Base-by-base conservation (phyloP, 73 alveolate species). In the Paramecium sexaurelia region DNA sequence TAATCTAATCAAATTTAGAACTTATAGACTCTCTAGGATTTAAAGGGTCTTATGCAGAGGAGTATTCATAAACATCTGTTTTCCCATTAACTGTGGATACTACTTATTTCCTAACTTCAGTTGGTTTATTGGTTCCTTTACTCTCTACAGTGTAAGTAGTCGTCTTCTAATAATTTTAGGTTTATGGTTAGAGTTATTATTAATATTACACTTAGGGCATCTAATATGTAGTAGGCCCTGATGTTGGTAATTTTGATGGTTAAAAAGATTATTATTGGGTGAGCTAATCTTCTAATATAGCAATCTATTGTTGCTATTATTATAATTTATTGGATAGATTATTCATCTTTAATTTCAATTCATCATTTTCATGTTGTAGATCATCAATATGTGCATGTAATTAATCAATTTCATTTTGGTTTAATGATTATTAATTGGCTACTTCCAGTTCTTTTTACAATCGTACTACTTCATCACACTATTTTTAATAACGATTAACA, bases 391-490 rank as follows among this genome's bases (percentile, higher is more conserved):
- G 83, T 22, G 19, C 26, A 32, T 61, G 83, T 19, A 29, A 61
- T 61, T 61, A 32, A 29, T 61, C 83, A 10, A 61, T 61, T 29
- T 61, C 83, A 11, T 61, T 32, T 10, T 17, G 13, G 26, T 61
- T 26, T 6, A 7, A 1, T 22, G 41, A 7, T 0, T 61, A 61
- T 26, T 61, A 20, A 61, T 61, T 61, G 20, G 39, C 24, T 61
- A 10, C 7, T 32, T 61, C 83, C 1, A 61, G 43, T 61, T 61
- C 83, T 32, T 61, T 61, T 24, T 61, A 32, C 43, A 61, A 61
- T 61, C 83, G 20, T 61, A 61, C 83, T 61, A 61, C 83, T 61
- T 61, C 83, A 26, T 32, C 83, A 24, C 83, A 61, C 17, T 61
- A 24, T 61, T 61, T 61, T 27, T 61, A 26, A 61, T 61, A 61